Evolutionary conservation across 2,329 filamentous ascomycete genomes (phyloP).

Genomic region (Aspergillus sp.): DNA sequence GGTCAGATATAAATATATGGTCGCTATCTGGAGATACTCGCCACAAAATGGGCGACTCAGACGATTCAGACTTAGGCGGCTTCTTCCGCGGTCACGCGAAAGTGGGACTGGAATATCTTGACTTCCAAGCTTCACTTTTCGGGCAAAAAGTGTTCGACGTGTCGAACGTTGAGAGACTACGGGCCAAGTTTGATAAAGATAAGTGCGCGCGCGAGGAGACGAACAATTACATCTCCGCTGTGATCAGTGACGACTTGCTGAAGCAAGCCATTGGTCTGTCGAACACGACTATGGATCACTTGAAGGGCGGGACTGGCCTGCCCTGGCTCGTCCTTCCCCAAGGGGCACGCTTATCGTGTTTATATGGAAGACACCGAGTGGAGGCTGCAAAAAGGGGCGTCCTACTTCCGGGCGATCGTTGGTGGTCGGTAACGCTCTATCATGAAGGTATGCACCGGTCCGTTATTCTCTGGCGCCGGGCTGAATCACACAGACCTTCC

Average conservation of each 20-base stretch:
- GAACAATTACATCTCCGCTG: not conserved
- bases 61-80: not conserved
- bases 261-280: not conserved
- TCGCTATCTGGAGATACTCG: not conserved
- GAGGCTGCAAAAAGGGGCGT: not conserved
- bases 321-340: not conserved
- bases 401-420: not conserved
- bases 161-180: not conserved
- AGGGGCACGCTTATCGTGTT: not conserved
- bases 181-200: not conserved
- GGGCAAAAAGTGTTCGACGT: not conserved
- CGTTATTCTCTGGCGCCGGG: not conserved
- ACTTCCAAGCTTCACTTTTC: not conserved
- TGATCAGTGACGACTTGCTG: not conserved
- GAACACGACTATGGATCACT: not conserved
- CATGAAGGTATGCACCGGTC: not conserved
- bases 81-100: not conserved
- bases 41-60: not conserved
- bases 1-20: not conserved
- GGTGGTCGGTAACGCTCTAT: not conserved
- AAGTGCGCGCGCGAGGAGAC: not conserved
- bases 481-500: not conserved
- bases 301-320: not conserved
- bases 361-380: constrained; percentile 3
- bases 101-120: not conserved